phyloP scores from a whole-genome alignment of 2,329 filamentous ascomycete species.

The Emydomyces testavorans region DNA sequence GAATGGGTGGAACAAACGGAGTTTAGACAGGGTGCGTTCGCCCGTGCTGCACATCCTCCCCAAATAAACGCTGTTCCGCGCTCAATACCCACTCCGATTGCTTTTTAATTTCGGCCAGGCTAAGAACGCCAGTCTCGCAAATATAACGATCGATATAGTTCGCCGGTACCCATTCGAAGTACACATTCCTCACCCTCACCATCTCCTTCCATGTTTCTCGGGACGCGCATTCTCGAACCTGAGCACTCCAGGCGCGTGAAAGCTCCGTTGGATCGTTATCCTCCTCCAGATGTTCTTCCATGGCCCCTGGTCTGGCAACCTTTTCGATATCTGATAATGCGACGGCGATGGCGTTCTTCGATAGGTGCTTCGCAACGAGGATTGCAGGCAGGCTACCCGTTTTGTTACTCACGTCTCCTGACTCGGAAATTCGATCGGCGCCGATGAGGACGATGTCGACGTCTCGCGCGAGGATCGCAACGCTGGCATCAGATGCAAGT shows the following conservation, averaged over 20 bases:
- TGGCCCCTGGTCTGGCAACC: conserved; percentile 40
- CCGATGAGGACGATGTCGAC: conserved; percentile 52
- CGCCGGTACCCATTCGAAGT: conserved; percentile 46
- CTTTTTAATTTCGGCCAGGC: conserved; percentile 16
- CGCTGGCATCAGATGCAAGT: conserved; percentile 50
- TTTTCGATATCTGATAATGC: conserved; percentile 50
- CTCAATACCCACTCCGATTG: conserved; percentile 13
- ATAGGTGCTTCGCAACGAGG: conserved; percentile 43
- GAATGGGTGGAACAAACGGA: background rate
- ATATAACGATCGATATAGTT: conserved; percentile 41
- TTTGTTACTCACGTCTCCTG: conserved; percentile 55
- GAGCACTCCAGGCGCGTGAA: conserved; percentile 10
- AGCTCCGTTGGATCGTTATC: conserved; percentile 46
- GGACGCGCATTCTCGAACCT: background rate
- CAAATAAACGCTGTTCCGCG: conserved; percentile 15
- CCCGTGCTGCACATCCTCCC: conserved; percentile 10
- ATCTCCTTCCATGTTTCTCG: conserved; percentile 14
- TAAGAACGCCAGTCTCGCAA: conserved; percentile 38
- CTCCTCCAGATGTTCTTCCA: conserved; percentile 38
- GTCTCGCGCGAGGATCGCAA: conserved; percentile 42
- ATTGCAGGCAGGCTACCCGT: conserved; percentile 51
- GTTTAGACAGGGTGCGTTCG: background rate
- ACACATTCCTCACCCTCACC: conserved; percentile 32
- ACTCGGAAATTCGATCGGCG: conserved; percentile 49
- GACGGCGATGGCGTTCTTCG: conserved; percentile 43